Percentiles rank a stretch among this genome's conserved stretches.
phyloP scores from a whole-genome alignment of 257 asterid genomes.

The Solanum pinnatisectum region DNA sequence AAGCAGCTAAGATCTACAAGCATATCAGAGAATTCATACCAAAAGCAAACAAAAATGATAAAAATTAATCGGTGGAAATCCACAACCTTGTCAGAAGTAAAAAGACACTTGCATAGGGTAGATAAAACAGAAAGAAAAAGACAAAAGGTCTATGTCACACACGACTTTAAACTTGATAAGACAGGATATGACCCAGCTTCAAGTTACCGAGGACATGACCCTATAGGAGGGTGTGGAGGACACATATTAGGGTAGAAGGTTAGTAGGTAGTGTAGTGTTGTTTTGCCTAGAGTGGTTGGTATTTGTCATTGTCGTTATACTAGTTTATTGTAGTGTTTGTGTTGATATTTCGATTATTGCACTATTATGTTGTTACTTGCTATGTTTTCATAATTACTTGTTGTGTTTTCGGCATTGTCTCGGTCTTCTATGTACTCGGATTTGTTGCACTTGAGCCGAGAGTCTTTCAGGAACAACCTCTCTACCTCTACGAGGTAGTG shows the following conservation, averaged over 20 bases:
- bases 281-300: background rate
- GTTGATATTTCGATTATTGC: background rate
- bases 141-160: background rate
- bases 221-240: background rate
- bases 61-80: background rate
- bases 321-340: background rate
- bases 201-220: background rate
- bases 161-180: background rate
- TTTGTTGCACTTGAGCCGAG: background rate
- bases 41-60: slow-evolving; percentile 1
- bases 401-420: background rate
- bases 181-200: background rate
- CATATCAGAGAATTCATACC: slow-evolving; percentile 8
- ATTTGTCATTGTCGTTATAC: background rate
- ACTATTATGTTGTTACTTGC: background rate
- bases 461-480: background rate
- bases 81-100: background rate
- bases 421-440: background rate
- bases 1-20: slow-evolving; percentile 85
- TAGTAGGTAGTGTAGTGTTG: background rate
- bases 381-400: background rate
- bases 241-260: background rate
- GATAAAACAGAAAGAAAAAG: background rate
- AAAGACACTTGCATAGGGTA: background rate
- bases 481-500: background rate